Conservation (phyloP, 495 filamentous ascomycete genomes). For the Chaetomidium leptoderma region DNA sequence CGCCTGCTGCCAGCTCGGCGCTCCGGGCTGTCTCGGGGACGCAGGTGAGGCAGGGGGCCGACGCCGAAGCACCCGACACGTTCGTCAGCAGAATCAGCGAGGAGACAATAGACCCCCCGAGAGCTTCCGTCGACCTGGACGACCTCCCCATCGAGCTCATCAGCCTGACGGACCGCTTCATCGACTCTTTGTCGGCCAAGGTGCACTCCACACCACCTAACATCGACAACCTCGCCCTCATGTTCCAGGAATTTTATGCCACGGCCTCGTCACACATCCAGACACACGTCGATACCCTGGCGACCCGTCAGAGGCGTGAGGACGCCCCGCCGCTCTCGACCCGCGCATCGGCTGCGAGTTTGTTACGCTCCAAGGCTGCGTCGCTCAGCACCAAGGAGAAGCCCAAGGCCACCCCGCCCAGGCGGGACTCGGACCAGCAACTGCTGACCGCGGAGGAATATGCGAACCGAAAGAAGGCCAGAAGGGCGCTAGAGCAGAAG, state of each 20-base stretch:
- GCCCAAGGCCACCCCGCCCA: constrained; percentile 33
- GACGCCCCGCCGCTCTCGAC: constrained; percentile 49
- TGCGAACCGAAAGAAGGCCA: constrained; percentile 68
- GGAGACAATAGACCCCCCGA: constrained; percentile 49
- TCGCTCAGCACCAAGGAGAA: constrained; percentile 50
- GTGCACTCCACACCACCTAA: constrained; percentile 79
- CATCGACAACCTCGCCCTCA: constrained; percentile 73
- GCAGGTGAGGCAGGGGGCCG: constrained; percentile 18
- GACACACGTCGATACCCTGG: constrained; percentile 80
- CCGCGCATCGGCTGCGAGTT: constrained; percentile 48
- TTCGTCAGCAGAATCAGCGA: constrained; percentile 52
- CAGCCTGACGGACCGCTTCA: constrained; percentile 88
- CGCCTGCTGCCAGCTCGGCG: constrained; percentile 33
- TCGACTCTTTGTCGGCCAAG: constrained; percentile 84
- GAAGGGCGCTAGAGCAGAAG: constrained; percentile 73
- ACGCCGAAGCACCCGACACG: constrained; percentile 35
- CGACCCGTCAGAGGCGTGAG: constrained; percentile 65
- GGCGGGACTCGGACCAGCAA: constrained; percentile 61
- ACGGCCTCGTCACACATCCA: constrained; percentile 77
- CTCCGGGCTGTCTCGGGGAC: constrained; percentile 30
- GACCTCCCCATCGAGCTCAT: constrained; percentile 90
- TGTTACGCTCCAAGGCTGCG: constrained; percentile 49
- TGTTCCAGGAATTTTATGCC: constrained; percentile 93
- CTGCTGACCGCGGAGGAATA: constrained; percentile 91
- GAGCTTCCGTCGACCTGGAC: constrained; percentile 64